Evolutionary conservation across 805 yeast species (phyloP).

Genomic region (Kodamaea restingae): DNA sequence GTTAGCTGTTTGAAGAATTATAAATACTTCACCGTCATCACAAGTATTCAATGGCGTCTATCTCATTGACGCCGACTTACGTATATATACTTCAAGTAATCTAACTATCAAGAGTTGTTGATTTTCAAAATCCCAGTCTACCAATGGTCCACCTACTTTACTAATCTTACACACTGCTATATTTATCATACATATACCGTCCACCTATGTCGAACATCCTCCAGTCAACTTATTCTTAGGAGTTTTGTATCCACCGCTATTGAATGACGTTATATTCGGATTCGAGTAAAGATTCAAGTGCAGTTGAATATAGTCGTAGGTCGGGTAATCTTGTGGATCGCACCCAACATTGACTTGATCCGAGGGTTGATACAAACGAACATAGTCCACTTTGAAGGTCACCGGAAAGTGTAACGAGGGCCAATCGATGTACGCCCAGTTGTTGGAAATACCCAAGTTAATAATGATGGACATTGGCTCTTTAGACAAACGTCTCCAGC

Average conservation of each 20-base stretch:
- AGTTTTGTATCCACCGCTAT: constrained; percentile 57
- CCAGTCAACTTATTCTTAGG: constrained; percentile 37
- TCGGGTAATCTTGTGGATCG: constrained; percentile 84
- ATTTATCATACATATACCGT: background rate
- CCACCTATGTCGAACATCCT: constrained; percentile 4
- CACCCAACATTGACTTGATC: constrained; percentile 62
- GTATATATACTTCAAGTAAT: no score
- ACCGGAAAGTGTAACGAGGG: constrained; percentile 73
- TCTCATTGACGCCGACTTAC: no score
- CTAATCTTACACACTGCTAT: no score
- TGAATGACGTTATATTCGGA: constrained; percentile 71
- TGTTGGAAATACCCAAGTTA: constrained; percentile 86
- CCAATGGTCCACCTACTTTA: no score
- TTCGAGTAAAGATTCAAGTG: constrained; percentile 70
- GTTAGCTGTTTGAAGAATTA: no score
- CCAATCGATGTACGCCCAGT: constrained; percentile 96
- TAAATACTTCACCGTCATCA: no score
- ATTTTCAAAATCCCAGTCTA: no score
- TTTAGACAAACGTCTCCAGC: constrained; percentile 73
- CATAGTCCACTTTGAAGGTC: constrained; percentile 73
- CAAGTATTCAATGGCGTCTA: no score
- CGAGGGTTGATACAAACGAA: constrained; percentile 83
- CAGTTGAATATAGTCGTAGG: constrained; percentile 69
- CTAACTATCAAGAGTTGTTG: no score
- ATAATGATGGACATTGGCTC: constrained; percentile 92